These are phyloP conservation scores for Calocybe gambosa DNA, from an alignment of 1,284 basidiomycete genomes.

Conservation along the genomic window DNA sequence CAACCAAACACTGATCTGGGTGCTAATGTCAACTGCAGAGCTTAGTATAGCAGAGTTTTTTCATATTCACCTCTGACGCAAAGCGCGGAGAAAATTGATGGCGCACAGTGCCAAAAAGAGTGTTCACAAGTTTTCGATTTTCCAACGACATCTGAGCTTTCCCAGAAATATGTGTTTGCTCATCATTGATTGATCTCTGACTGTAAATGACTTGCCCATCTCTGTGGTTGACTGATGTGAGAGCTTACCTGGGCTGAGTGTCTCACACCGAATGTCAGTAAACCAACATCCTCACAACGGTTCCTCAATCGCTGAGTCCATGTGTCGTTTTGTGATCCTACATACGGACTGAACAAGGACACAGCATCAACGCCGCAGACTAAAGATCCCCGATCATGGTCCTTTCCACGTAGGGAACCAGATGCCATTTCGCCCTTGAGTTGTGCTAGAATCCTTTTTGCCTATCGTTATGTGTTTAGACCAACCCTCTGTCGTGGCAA, in stretches of 20 bases:
- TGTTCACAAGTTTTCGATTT: conserved; percentile 17
- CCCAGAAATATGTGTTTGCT: conserved; percentile 32
- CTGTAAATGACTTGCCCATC: conserved; percentile 12
- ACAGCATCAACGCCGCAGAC: conserved; percentile 42
- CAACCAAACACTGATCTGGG: conserved; percentile 25
- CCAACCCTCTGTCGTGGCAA: conserved; percentile 17
- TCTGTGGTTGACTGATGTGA: conserved; percentile 9
- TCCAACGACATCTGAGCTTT: conserved; percentile 26
- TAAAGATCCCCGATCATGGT: conserved; percentile 43
- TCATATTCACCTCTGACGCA: conserved; percentile 35
- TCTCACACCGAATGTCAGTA: conserved; percentile 29
- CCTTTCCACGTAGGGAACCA: conserved; percentile 38
- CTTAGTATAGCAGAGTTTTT: not conserved
- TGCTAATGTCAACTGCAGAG: not conserved
- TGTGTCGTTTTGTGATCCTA: conserved; percentile 20
- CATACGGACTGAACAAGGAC: conserved; percentile 34
- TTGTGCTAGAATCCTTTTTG: conserved; percentile 1
- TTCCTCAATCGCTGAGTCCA: conserved; percentile 23
- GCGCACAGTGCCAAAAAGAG: conserved; percentile 52
- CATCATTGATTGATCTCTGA: conserved; percentile 36
- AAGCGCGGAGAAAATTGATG: conserved; percentile 60
- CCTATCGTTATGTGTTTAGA: not conserved
- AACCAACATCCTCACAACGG: conserved; percentile 28
- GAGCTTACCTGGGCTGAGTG: conserved; percentile 35
- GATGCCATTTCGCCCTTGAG: conserved; percentile 29